A percentile compares a stretch with the other conserved stretches of the same genome.
Conservation (phyloP, 495 filamentous ascomycete species). For the Durotheca rogersii region DNA sequence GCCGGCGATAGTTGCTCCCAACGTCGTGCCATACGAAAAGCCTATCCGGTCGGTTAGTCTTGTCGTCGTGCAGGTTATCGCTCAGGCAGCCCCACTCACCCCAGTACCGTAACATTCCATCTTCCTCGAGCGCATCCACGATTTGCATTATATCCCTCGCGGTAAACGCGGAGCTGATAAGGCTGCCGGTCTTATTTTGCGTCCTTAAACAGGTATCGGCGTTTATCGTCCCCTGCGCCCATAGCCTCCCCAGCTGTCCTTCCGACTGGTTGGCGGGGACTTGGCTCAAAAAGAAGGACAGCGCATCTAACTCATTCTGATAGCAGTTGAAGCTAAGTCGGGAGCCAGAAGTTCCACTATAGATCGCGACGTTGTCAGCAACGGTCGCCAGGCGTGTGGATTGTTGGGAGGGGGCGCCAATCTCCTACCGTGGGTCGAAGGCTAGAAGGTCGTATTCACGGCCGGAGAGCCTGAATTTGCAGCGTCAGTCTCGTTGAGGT, state of each 20-base stretch:
- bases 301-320: constrained; percentile 11
- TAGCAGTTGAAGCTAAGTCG: constrained; percentile 14
- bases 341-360: constrained; percentile 19
- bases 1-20: constrained; percentile 44
- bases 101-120: constrained; percentile 50
- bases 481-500: neutral
- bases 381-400: neutral
- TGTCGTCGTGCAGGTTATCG: neutral
- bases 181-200: constrained; percentile 12
- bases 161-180: constrained; percentile 35
- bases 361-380: neutral
- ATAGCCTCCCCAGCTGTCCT: constrained; percentile 2
- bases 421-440: constrained; percentile 41
- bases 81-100: constrained; percentile 32
- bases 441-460: constrained; percentile 43
- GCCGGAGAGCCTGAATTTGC: constrained; percentile 32
- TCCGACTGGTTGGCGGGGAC: constrained; percentile 7
- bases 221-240: constrained; percentile 1
- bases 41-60: constrained; percentile 26
- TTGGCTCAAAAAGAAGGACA: constrained; percentile 1
- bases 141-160: constrained; percentile 47
- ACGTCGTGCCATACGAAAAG: constrained; percentile 46
- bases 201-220: constrained; percentile 13
- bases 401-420: neutral
- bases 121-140: constrained; percentile 44